phyloP scores from a whole-genome alignment of 768 basidiomycete species.

The Lanmaoa pseudosensibilis region DNA sequence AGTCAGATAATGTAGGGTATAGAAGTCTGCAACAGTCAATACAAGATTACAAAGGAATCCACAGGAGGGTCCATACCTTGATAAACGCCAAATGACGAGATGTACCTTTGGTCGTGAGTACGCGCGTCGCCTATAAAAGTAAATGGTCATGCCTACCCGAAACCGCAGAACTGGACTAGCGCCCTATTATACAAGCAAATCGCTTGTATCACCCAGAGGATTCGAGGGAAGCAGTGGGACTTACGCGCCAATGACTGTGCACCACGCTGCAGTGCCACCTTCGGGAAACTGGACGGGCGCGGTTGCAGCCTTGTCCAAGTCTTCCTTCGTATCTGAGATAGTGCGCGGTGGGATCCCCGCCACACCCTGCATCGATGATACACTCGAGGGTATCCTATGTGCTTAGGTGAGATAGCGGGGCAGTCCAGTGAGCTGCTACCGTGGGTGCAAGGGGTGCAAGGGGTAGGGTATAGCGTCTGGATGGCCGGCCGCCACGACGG shows the following conservation, averaged over 20 bases:
- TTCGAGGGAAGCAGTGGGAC: too few relatives aligned
- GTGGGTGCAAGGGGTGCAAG: too few relatives aligned
- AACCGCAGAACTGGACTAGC: too few relatives aligned
- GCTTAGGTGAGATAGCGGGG: neutral
- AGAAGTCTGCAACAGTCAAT: conserved; percentile 35
- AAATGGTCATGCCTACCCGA: neutral
- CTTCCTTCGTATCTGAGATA: conserved; percentile 1
- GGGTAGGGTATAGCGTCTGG: too few relatives aligned
- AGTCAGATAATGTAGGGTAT: conserved; percentile 36
- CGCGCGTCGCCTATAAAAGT: neutral
- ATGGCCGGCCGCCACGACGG: too few relatives aligned
- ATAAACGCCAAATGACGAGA: conserved; percentile 41
- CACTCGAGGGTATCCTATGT: conserved; percentile 4
- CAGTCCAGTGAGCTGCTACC: too few relatives aligned
- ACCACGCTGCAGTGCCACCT: conserved; percentile 30
- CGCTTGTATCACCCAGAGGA: too few relatives aligned
- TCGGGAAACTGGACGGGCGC: conserved; percentile 24
- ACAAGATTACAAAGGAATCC: neutral
- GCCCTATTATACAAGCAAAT: neutral
- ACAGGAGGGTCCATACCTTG: conserved; percentile 29
- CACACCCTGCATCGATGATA: neutral
- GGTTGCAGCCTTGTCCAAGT: neutral
- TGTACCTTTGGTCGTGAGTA: conserved; percentile 25
- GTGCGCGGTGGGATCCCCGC: neutral
- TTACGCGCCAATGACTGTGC: conserved; percentile 17